Evolutionary conservation across 2,329 filamentous ascomycete genomes (phyloP).

Genomic region (Talaromyces verruculosus): DNA sequence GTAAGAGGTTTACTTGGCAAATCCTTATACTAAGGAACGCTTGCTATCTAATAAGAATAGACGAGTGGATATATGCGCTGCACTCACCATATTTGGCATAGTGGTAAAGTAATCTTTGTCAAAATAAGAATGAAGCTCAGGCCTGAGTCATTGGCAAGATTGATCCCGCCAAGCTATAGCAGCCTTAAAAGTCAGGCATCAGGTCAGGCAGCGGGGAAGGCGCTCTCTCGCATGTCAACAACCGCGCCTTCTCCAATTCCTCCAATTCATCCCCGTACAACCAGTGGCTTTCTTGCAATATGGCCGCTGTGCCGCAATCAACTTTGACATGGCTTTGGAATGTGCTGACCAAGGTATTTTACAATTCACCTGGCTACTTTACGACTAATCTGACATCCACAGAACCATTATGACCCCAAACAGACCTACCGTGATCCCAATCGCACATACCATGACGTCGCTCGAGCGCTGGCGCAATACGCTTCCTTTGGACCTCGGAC

Average conservation of each 20-base stretch:
- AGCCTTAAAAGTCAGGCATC: not conserved
- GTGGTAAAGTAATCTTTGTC: too few relatives aligned
- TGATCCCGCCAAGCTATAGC: not conserved
- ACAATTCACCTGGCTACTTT: too few relatives aligned
- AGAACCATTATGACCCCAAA: constrained; percentile 41
- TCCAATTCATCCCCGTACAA: constrained; percentile 8
- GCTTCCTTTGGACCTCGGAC: constrained; percentile 80
- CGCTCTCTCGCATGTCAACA: not conserved
- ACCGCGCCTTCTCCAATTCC: constrained; percentile 6
- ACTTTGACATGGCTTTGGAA: constrained; percentile 95
- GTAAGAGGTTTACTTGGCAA: too few relatives aligned
- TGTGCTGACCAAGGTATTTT: constrained; percentile 70
- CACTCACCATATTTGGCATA: too few relatives aligned
- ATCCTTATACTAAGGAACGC: too few relatives aligned
- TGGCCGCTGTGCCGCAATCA: constrained; percentile 76
- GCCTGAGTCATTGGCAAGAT: too few relatives aligned
- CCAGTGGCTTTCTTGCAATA: constrained; percentile 29
- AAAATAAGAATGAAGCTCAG: too few relatives aligned
- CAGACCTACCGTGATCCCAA: constrained; percentile 94
- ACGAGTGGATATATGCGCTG: too few relatives aligned
- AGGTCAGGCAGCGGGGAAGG: not conserved
- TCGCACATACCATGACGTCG: constrained; percentile 88
- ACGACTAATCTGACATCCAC: constrained; percentile 11
- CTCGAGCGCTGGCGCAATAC: constrained; percentile 74
- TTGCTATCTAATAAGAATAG: too few relatives aligned